phyloP scores from a whole-genome alignment of 2,329 filamentous ascomycete species.

The Phyllosticta ampelicida region DNA sequence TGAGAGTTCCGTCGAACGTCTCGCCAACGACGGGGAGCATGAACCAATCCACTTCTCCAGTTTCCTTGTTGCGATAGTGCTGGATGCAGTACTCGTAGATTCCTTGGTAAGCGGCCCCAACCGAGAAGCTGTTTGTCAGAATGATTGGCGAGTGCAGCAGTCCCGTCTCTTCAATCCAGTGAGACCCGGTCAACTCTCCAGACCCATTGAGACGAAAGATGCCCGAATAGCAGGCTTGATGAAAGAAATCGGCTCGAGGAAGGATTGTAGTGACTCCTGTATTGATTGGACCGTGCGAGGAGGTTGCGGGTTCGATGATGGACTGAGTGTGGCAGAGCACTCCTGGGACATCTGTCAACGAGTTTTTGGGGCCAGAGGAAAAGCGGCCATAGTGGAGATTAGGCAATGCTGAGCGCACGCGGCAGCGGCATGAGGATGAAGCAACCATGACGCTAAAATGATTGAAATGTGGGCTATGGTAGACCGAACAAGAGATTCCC shows the following conservation, averaged over 20 bases:
- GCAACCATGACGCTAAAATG: background rate
- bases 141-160: conserved; percentile 49
- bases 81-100: conserved; percentile 46
- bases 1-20: conserved; percentile 53
- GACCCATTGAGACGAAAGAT: conserved; percentile 53
- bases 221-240: conserved; percentile 32
- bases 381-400: conserved; percentile 27
- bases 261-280: conserved; percentile 37
- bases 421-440: conserved; percentile 16
- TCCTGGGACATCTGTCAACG: conserved; percentile 34
- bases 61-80: conserved; percentile 29
- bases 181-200: conserved; percentile 51
- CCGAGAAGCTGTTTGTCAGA: conserved; percentile 47
- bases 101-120: conserved; percentile 49
- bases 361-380: conserved; percentile 30
- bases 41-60: conserved; percentile 42
- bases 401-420: conserved; percentile 30
- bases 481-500: no score
- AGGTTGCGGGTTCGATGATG: conserved; percentile 21
- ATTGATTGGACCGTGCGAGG: conserved; percentile 23
- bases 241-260: conserved; percentile 32
- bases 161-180: conserved; percentile 53
- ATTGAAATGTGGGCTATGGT: background rate
- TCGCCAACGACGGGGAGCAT: conserved; percentile 49
- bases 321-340: conserved; percentile 33